Conservation (phyloP, 1,139 yeast species). For the Pichia sp. region DNA sequence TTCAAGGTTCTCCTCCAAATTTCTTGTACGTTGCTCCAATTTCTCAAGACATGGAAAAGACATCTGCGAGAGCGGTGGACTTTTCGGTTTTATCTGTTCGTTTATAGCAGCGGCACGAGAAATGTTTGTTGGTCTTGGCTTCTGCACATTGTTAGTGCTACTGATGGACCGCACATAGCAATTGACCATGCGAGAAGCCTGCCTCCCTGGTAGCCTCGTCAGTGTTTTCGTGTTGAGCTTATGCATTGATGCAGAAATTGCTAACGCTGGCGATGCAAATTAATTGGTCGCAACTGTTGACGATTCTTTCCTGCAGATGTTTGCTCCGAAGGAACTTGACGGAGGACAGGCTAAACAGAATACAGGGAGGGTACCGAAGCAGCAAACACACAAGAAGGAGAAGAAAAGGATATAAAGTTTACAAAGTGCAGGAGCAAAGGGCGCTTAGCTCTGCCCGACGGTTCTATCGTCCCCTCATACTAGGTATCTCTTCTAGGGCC, state of each 20-base stretch:
- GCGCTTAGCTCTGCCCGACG: neutral
- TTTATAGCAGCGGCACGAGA: slow-evolving; percentile 21
- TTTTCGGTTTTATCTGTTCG: slow-evolving; percentile 43
- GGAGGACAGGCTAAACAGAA: no score
- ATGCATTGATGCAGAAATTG: neutral
- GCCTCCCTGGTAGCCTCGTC: neutral
- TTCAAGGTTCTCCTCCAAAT: slow-evolving; percentile 39
- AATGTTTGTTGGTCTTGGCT: slow-evolving; percentile 26
- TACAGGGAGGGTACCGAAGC: neutral
- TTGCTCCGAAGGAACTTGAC: neutral
- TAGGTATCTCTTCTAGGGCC: neutral
- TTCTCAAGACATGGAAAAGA: slow-evolving; percentile 84
- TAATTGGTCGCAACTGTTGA: slow-evolving; percentile 1
- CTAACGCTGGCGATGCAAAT: neutral
- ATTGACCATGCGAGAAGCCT: neutral
- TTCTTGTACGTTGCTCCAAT: slow-evolving; percentile 57
- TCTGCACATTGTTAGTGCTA: slow-evolving; percentile 9
- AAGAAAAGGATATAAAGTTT: neutral
- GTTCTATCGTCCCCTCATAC: neutral
- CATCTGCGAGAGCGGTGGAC: slow-evolving; percentile 45
- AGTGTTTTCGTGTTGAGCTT: neutral
- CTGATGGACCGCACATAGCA: slow-evolving; percentile 5
- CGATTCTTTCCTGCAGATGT: neutral
- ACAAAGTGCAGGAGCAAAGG: neutral
- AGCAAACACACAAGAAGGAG: neutral